These are phyloP conservation scores for Candida fluviatilis DNA, from an alignment of 805 yeast species.

Conservation along the genomic window DNA sequence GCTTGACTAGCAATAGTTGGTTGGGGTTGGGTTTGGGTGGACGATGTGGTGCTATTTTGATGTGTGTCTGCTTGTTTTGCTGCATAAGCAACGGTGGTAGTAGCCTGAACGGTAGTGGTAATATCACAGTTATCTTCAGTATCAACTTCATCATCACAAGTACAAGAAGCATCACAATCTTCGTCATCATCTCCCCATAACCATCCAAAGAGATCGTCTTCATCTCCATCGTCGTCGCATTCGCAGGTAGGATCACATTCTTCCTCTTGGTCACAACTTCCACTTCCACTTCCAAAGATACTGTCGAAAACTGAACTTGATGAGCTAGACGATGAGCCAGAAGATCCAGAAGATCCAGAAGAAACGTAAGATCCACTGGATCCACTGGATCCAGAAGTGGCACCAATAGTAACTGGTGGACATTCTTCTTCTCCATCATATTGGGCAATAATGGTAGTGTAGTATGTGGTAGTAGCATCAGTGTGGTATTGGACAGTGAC, in stretches of 20 bases:
- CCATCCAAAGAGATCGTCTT: constrained; percentile 1
- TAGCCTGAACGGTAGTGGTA: constrained; percentile 7
- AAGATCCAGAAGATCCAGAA: neutral
- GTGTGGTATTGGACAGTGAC: constrained; percentile 11
- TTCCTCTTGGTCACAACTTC: constrained; percentile 12
- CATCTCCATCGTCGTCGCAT: constrained; percentile 6
- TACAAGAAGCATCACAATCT: constrained; percentile 11
- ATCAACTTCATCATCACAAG: constrained; percentile 11
- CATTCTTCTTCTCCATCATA: constrained; percentile 11
- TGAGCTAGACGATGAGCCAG: no score
- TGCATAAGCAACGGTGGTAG: neutral
- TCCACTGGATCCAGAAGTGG: constrained; percentile 1
- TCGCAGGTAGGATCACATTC: constrained; percentile 9
- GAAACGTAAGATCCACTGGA: neutral
- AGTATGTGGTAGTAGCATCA: constrained; percentile 10
- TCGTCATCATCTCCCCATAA: constrained; percentile 11
- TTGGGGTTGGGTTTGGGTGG: neutral
- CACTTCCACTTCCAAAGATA: constrained; percentile 4
- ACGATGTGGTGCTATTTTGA: neutral
- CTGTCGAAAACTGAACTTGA: neutral
- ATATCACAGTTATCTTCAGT: constrained; percentile 15
- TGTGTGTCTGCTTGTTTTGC: neutral
- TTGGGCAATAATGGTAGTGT: constrained; percentile 8
- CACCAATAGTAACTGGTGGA: constrained; percentile 7
- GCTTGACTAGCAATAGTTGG: constrained; percentile 4